phyloP scores from a whole-genome alignment of 441 rosid species.

The Omphalea diandra region DNA sequence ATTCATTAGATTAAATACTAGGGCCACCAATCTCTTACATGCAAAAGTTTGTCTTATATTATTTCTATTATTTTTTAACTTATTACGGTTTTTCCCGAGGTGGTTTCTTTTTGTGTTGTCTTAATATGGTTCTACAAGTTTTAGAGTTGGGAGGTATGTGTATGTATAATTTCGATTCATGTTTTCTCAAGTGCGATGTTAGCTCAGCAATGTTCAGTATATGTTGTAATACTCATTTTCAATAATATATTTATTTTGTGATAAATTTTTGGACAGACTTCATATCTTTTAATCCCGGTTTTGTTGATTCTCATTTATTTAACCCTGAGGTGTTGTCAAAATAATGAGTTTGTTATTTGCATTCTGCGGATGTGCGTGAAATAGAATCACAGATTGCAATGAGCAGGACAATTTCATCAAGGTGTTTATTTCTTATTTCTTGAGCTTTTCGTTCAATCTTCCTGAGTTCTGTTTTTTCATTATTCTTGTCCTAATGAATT shows the following conservation, averaged over 20 bases:
- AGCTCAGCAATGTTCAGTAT: constrained; percentile 10
- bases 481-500: no score
- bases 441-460: no score
- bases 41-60: constrained; percentile 29
- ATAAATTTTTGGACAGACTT: background rate
- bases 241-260: background rate
- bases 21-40: constrained; percentile 16
- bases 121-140: constrained; percentile 4
- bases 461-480: no score
- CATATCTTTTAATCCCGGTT: background rate
- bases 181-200: constrained; percentile 1
- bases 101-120: background rate
- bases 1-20: background rate
- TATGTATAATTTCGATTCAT: constrained; percentile 21
- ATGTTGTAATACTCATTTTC: background rate
- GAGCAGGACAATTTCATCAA: no score
- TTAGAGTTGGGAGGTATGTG: constrained; percentile 7
- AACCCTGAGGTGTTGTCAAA: no score
- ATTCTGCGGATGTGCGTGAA: no score
- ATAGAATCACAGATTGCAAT: background rate
- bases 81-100: constrained; percentile 5
- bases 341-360: no score
- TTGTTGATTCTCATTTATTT: background rate
- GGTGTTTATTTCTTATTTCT: no score
- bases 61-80: constrained; percentile 21